Conservation (phyloP, 352 stramenopile genomes). For the Globisporangium perplexum region DNA sequence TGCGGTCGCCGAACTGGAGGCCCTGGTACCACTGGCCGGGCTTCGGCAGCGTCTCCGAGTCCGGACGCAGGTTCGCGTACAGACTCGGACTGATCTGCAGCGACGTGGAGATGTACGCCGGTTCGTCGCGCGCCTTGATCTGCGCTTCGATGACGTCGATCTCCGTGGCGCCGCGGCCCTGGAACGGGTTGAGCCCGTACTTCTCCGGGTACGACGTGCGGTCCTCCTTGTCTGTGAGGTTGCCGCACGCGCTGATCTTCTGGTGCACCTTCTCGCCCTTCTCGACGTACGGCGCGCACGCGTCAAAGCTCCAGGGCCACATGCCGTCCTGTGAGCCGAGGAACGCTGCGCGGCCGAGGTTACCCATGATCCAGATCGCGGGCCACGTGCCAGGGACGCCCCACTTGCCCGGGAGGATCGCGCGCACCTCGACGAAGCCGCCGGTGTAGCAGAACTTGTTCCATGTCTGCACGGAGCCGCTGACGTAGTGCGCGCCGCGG, state of each 20-base stretch:
- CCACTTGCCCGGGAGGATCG: slow-evolving; percentile 93
- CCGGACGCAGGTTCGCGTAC: slow-evolving; percentile 53
- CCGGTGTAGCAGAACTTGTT: slow-evolving; percentile 99
- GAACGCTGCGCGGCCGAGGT: slow-evolving; percentile 95
- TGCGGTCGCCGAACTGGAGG: slow-evolving; percentile 81
- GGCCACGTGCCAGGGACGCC: slow-evolving; percentile 95
- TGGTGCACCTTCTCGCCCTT: slow-evolving; percentile 89
- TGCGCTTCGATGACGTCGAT: slow-evolving; percentile 95
- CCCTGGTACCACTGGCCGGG: slow-evolving; percentile 90
- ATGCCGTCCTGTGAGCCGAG: slow-evolving; percentile 90
- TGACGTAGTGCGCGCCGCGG: slow-evolving; percentile 74
- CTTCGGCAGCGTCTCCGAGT: slow-evolving; percentile 38
- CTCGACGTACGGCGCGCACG: slow-evolving; percentile 80
- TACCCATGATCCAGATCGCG: slow-evolving; percentile 97
- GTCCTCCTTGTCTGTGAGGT: slow-evolving; percentile 93
- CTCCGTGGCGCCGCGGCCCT: slow-evolving; percentile 94
- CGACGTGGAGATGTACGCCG: slow-evolving; percentile 90
- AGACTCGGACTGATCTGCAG: slow-evolving; percentile 89
- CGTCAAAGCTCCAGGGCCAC: slow-evolving; percentile 97
- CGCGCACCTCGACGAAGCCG: slow-evolving; percentile 93
- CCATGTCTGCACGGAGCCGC: slow-evolving; percentile 95
- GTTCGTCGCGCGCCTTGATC: slow-evolving; percentile 80
- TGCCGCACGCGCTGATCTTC: slow-evolving; percentile 92
- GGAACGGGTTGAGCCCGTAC: slow-evolving; percentile 88
- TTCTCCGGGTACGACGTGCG: slow-evolving; percentile 72